Percentiles rank a stretch among this genome's conserved stretches.
Evolutionary conservation across 2,329 filamentous ascomycete genomes (phyloP).

Genomic region (Ceratocystiopsis sp.): DNA sequence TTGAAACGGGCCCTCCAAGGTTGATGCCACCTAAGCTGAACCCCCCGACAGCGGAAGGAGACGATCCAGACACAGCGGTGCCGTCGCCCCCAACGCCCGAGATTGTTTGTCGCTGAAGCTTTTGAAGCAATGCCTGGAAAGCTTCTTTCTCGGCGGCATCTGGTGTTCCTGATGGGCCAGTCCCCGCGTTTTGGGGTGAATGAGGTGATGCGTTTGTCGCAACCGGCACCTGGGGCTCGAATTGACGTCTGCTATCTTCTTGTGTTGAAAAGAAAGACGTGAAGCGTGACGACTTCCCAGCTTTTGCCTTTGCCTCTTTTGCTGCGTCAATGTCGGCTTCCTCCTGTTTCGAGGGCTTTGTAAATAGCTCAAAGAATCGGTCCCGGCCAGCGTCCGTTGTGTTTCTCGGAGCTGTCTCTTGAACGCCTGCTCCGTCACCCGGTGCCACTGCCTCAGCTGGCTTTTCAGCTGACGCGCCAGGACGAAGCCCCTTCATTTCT

Average conservation of each 20-base stretch:
- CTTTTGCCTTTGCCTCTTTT: slow-evolving; percentile 32
- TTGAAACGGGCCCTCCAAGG: neutral
- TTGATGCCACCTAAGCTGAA: neutral
- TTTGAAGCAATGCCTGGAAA: slow-evolving; percentile 66
- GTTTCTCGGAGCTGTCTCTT: too few relatives aligned
- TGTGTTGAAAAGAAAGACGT: slow-evolving; percentile 60
- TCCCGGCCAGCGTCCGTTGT: slow-evolving; percentile 45
- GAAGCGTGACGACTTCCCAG: slow-evolving; percentile 36
- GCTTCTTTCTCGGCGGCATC: slow-evolving; percentile 64
- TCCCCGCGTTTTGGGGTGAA: slow-evolving; percentile 11
- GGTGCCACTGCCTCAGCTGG: too few relatives aligned
- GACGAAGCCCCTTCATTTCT: slow-evolving; percentile 51
- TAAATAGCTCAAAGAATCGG: slow-evolving; percentile 48
- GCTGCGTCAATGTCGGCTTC: slow-evolving; percentile 21
- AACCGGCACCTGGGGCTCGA: slow-evolving; percentile 30
- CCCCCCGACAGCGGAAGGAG: neutral
- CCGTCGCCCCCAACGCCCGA: slow-evolving; percentile 8
- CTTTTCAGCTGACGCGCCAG: too few relatives aligned
- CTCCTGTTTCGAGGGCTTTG: slow-evolving; percentile 21
- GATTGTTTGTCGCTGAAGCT: slow-evolving; percentile 48
- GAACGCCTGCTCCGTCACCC: too few relatives aligned
- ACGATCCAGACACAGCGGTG: slow-evolving; percentile 1
- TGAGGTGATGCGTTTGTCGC: slow-evolving; percentile 15
- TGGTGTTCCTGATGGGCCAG: neutral
- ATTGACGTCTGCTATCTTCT: slow-evolving; percentile 30